Percentiles rank a stretch among this genome's conserved stretches.
Conservation (phyloP, 495 filamentous ascomycete species). For the Neurospora sp. region DNA sequence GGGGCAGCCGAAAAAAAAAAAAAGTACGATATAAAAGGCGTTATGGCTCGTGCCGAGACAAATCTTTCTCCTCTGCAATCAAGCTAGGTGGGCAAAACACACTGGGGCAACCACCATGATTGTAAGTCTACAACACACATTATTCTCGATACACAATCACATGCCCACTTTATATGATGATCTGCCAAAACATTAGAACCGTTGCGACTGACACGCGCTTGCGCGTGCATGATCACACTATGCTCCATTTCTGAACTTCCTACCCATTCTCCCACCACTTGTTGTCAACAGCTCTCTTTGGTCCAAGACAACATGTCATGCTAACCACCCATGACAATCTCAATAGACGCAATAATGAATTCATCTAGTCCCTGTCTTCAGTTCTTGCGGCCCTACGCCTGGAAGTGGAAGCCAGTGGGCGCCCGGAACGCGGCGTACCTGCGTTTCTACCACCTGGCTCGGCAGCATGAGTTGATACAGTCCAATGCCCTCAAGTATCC, state of each 20-base stretch:
- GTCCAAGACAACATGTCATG: background rate
- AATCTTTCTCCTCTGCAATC: background rate
- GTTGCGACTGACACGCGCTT: constrained; percentile 80
- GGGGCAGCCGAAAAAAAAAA: background rate
- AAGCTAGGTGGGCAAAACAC: background rate
- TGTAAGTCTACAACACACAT: constrained; percentile 11
- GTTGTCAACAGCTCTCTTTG: background rate
- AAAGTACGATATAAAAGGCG: background rate
- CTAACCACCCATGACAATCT: background rate
- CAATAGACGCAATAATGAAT: constrained; percentile 25
- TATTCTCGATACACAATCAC: background rate
- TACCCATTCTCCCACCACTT: background rate
- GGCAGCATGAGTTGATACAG: constrained; percentile 20
- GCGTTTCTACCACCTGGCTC: constrained; percentile 34
- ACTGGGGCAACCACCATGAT: constrained; percentile 7
- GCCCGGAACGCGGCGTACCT: constrained; percentile 25
- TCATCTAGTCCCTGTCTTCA: constrained; percentile 26
- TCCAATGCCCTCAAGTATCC: constrained; percentile 32
- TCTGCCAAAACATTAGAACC: constrained; percentile 59
- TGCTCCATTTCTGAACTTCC: constrained; percentile 39
- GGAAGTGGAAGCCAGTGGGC: constrained; percentile 23
- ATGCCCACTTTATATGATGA: constrained; percentile 24
- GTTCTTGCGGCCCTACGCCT: constrained; percentile 46
- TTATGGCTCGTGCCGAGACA: background rate
- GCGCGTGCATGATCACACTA: constrained; percentile 51